Base-by-base conservation (phyloP, 306 rosid genomes). In the Albizia julibrissin region DNA sequence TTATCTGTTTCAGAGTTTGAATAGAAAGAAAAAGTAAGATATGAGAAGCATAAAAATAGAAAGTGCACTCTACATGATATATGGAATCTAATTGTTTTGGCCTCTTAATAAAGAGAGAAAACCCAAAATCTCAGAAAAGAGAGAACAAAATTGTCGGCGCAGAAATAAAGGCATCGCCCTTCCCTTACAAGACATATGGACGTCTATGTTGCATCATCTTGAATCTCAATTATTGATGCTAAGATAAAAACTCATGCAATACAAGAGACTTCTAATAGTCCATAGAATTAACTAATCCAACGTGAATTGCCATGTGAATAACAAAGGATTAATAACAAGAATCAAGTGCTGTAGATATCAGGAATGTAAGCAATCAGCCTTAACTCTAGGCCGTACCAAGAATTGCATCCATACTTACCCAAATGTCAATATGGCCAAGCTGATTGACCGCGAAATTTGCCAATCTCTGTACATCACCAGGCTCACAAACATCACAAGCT, bases 401-500 rank as follows among this genome's bases (percentile, higher is more conserved):
- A 84, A 49, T 15, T n/a, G 68, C 73, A 66, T 75, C 40, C 78
- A 59, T 37, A 69, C 93, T 87, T 74, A 96, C 99, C 99, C 99
- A 96, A 85, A 96, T 96, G 83, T 93, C 97, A 71, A 96, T 78
- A 75, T 89, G 42, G 79, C 98, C 98, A 26, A 96, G 89, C 85
- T 96, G 89, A 58, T 78, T 56, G 15, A 91, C 79, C 29, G 97
- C 90, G 64, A 91, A 96, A 79, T 86, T 81, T 1, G 97, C 92
- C 84, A 93, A 85, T 33, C 93, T 93, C 80, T 86, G 90, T 33
- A 93, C 98, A 84, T 92, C 98, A 8, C 81, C 74, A 22, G 97
- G 88, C 73, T 92, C 92, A 47, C 97, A 91, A 84, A 96, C 99
- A 86, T 96, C 93, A 69, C 96, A 92, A 42, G 93, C 90, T 80